phyloP scores from a whole-genome alignment of 495 filamentous ascomycete genomes.

The Apiosordaria backusii region DNA sequence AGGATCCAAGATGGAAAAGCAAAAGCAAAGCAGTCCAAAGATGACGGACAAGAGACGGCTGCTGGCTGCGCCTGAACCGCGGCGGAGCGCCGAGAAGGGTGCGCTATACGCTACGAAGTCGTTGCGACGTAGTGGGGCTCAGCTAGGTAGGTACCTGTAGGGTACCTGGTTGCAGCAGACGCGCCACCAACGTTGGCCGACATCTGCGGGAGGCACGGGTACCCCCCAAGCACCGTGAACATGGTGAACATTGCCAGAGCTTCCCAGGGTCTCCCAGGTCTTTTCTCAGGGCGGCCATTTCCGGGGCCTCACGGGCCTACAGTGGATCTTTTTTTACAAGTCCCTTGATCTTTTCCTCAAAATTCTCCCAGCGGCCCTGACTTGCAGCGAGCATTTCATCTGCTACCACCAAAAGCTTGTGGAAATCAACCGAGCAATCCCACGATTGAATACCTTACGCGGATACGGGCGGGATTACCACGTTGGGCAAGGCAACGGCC shows the following conservation, averaged over 20 bases:
- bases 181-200: slow-evolving; percentile 18
- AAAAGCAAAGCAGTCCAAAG: slow-evolving; percentile 9
- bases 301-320: slow-evolving; percentile 6
- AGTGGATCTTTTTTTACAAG: not conserved
- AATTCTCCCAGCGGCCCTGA: not conserved
- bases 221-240: slow-evolving; percentile 6
- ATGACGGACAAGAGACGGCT: slow-evolving; percentile 14
- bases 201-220: slow-evolving; percentile 22
- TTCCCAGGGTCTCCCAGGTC: slow-evolving; percentile 5
- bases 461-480: not conserved
- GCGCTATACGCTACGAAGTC: slow-evolving; percentile 11
- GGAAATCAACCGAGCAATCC: not conserved
- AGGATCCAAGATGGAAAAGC: slow-evolving; percentile 14
- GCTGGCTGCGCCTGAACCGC: slow-evolving; percentile 6
- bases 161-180: slow-evolving; percentile 14
- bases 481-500: not conserved
- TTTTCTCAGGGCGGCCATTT: slow-evolving; percentile 15
- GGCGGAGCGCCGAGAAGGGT: not conserved
- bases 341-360: slow-evolving; percentile 15
- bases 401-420: not conserved
- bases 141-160: slow-evolving; percentile 25
- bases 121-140: slow-evolving; percentile 27
- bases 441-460: not conserved
- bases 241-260: not conserved
- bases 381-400: not conserved